Evolutionary conservation across 345 rosid species (phyloP).

Genomic region (Raphanus sativus): DNA sequence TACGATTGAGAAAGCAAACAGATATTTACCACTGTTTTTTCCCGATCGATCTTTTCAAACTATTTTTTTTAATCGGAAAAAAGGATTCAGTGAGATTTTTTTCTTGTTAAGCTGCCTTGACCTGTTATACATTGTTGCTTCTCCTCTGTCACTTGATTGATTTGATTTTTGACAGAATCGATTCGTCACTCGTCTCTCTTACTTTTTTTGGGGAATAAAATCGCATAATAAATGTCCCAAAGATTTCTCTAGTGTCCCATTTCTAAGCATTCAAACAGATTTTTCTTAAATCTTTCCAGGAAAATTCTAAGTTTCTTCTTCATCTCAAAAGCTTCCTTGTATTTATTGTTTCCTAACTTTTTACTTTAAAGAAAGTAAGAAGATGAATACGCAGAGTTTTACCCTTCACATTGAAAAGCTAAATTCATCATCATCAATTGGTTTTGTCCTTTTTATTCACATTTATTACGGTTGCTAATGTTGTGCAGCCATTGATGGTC

Average conservation of each 20-base stretch:
- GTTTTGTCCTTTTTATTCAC: background rate
- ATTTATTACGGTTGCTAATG: constrained; percentile 24
- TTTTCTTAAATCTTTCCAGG: background rate
- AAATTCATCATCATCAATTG: constrained; percentile 5
- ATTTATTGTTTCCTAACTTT: constrained; percentile 18
- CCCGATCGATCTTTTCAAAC: constrained; percentile 37
- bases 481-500: constrained; percentile 36
- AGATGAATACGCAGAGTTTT: constrained; percentile 10
- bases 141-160: constrained; percentile 30
- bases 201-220: background rate
- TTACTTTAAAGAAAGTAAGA: background rate
- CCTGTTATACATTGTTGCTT: background rate
- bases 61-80: background rate
- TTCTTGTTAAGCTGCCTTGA: background rate
- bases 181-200: constrained; percentile 20
- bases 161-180: constrained; percentile 38
- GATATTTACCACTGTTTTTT: constrained; percentile 19
- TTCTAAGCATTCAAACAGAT: background rate
- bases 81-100: constrained; percentile 4
- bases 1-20: constrained; percentile 23
- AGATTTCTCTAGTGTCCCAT: background rate
- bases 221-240: background rate
- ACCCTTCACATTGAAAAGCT: background rate
- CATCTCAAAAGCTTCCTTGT: constrained; percentile 11
- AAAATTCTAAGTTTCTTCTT: background rate